Evolutionary conservation across 2,329 filamentous ascomycete species (phyloP).

Genomic region (Clonostachys rosea): DNA sequence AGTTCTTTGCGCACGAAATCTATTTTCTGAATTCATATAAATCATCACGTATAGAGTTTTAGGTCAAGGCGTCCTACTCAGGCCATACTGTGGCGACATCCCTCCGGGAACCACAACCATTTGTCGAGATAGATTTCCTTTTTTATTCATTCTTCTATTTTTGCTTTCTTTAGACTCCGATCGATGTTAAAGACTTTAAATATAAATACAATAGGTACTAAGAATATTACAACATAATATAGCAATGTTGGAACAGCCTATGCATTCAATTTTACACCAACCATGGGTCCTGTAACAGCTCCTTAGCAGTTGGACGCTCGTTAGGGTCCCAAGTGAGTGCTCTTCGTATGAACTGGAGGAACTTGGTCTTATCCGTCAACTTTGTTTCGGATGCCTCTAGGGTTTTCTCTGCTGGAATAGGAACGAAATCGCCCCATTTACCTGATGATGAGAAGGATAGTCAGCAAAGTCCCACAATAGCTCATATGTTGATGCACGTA

Average conservation of each 20-base stretch:
- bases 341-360: constrained; percentile 13
- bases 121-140: too few species aligned
- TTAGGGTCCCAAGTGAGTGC: constrained; percentile 11
- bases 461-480: background rate
- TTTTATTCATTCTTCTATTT: too few species aligned
- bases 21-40: too few species aligned
- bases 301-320: constrained; percentile 12
- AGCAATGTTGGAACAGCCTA: background rate
- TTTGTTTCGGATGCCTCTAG: constrained; percentile 10
- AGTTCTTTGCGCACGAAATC: too few species aligned
- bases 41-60: too few species aligned
- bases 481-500: constrained; percentile 1
- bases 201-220: too few species aligned
- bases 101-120: too few species aligned
- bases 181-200: too few species aligned
- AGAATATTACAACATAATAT: too few species aligned
- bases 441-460: constrained; percentile 4
- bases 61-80: too few species aligned
- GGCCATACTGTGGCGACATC: too few species aligned
- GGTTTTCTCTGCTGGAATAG: constrained; percentile 10
- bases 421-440: constrained; percentile 10
- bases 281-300: constrained; percentile 15
- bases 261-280: background rate
- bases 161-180: too few species aligned
- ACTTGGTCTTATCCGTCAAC: constrained; percentile 8